A percentile compares a stretch with the other conserved stretches of the same genome.
Conservation (phyloP, 2,329 filamentous ascomycete genomes). For the Venturia effusa region DNA sequence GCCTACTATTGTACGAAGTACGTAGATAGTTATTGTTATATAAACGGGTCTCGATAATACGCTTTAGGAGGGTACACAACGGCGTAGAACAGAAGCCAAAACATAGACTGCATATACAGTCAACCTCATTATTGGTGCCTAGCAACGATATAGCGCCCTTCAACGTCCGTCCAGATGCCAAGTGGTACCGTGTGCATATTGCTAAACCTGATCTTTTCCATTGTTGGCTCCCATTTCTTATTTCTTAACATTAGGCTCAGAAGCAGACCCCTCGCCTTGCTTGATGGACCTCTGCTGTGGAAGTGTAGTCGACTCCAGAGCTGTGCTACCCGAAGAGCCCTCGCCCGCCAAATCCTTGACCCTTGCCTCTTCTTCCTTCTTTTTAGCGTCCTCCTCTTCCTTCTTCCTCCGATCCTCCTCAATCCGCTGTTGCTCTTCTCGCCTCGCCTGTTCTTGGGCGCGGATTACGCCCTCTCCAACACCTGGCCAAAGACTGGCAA, state of each 20-base stretch:
- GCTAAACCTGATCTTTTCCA: constrained; percentile 13
- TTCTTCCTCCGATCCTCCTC: constrained; percentile 14
- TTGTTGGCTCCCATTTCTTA: constrained; percentile 5
- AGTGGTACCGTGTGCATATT: neutral
- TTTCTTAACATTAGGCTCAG: neutral
- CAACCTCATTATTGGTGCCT: neutral
- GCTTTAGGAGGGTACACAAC: too few relatives aligned
- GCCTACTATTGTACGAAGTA: too few relatives aligned
- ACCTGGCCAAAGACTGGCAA: constrained; percentile 51
- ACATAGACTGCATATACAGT: too few relatives aligned
- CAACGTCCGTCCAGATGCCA: neutral
- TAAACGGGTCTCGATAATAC: too few relatives aligned
- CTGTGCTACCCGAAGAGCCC: neutral
- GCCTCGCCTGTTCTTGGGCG: constrained; percentile 42
- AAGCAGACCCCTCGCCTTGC: neutral
- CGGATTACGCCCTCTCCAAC: constrained; percentile 50
- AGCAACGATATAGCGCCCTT: neutral
- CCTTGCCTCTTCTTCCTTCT: constrained; percentile 11
- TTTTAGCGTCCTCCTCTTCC: constrained; percentile 15
- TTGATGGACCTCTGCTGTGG: neutral
- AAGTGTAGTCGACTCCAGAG: neutral
- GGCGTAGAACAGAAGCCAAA: too few relatives aligned
- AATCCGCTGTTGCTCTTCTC: constrained; percentile 19
- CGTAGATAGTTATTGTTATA: too few relatives aligned
- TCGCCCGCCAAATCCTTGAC: constrained; percentile 4